Conservation (phyloP, 2,329 filamentous ascomycete genomes). For the Colletotrichum sp. region DNA sequence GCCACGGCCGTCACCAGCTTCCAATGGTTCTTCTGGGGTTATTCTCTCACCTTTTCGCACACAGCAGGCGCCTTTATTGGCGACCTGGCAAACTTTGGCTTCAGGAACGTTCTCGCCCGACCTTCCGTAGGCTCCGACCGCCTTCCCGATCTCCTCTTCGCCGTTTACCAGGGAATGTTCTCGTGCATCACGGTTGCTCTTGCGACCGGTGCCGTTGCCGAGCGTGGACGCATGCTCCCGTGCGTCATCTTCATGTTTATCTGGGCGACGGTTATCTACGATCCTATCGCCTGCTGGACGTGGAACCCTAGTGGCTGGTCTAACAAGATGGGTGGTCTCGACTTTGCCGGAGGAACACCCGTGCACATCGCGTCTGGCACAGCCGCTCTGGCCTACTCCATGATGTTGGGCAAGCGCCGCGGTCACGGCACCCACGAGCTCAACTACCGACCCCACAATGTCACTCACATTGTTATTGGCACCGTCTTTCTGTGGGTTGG, state of each 20-base stretch:
- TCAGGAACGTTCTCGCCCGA: conserved; percentile 75
- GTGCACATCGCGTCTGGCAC: conserved; percentile 87
- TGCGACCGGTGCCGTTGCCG: conserved; percentile 83
- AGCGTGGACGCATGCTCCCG: conserved; percentile 86
- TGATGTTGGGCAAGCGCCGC: conserved; percentile 86
- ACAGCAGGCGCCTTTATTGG: conserved; percentile 78
- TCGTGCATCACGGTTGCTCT: conserved; percentile 85
- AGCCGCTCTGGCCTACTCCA: conserved; percentile 86
- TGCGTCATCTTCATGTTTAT: conserved; percentile 93
- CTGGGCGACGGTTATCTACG: conserved; percentile 90
- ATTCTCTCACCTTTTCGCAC: conserved; percentile 83
- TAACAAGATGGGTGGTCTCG: conserved; percentile 78
- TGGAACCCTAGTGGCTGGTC: conserved; percentile 89
- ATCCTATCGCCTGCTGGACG: conserved; percentile 93
- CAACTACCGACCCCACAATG: conserved; percentile 92
- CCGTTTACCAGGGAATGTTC: conserved; percentile 89
- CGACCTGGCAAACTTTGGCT: conserved; percentile 79
- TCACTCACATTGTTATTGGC: conserved; percentile 89
- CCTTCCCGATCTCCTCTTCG: conserved; percentile 85
- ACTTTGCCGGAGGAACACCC: conserved; percentile 89
- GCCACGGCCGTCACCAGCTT: conserved; percentile 82
- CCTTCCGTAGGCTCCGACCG: conserved; percentile 76
- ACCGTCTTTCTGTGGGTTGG: conserved; percentile 95
- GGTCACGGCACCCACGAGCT: conserved; percentile 87
- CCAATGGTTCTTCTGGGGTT: conserved; percentile 96